These are phyloP conservation scores for Emergomyces africanus DNA, from an alignment of 2,329 filamentous ascomycete genomes.

Conservation along the genomic window DNA sequence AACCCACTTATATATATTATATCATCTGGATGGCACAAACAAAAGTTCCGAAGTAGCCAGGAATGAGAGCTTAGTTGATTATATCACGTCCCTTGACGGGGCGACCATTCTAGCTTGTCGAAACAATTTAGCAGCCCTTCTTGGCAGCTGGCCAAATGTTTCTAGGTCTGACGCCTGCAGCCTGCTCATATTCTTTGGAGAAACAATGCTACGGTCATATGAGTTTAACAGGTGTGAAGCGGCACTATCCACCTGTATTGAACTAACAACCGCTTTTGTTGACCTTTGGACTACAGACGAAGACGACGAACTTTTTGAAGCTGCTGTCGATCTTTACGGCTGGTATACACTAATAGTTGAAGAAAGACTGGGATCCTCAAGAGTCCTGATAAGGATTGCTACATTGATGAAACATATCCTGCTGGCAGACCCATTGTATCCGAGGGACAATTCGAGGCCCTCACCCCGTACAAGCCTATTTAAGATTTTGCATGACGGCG, in stretches of 20 bases:
- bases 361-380: constrained; percentile 56
- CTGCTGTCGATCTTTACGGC: constrained; percentile 63
- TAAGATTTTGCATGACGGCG: constrained; percentile 52
- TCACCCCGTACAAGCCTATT: constrained; percentile 62
- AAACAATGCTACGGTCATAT: constrained; percentile 39
- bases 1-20: constrained; percentile 22
- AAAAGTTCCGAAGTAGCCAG: background rate
- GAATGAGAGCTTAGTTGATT: constrained; percentile 18
- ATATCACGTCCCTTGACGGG: constrained; percentile 25
- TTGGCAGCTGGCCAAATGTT: constrained; percentile 13
- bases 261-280: constrained; percentile 52
- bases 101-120: constrained; percentile 26
- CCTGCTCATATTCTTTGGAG: constrained; percentile 36
- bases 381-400: constrained; percentile 54
- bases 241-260: constrained; percentile 53
- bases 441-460: constrained; percentile 44
- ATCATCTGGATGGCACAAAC: constrained; percentile 9
- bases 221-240: constrained; percentile 63
- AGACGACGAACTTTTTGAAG: constrained; percentile 47
- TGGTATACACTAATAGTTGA: constrained; percentile 60
- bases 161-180: constrained; percentile 26
- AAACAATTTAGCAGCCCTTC: constrained; percentile 19
- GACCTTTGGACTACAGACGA: constrained; percentile 48
- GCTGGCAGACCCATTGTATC: constrained; percentile 54
- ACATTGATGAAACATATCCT: constrained; percentile 59